Base-by-base conservation (phyloP, 2,329 filamentous ascomycete genomes). In the Botrytis sinoallii region DNA sequence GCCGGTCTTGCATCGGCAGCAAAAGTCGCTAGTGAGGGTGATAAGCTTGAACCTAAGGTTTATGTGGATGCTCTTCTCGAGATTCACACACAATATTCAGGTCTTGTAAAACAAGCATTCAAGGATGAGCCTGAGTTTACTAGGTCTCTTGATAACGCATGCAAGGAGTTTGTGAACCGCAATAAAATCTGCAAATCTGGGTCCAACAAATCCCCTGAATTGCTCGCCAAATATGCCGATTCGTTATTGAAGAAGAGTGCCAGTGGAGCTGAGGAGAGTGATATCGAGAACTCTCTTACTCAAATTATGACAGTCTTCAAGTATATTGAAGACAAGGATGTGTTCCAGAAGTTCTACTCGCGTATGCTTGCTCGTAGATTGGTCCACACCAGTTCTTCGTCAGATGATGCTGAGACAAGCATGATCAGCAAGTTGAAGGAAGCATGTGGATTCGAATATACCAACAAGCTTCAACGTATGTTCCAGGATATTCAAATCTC, bases 251-350 rank as follows among this genome's bases (percentile, higher is more conserved):
- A 96, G 83, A 98, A 97, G 86, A 95, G 93, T 77, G 93, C 92
- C 44, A 97, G 95, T 78, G 94, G 94, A 79, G 93, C 94, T 22
- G 96, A 98, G 81, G 96, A 99, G 81, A 92, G 93, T 46, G 95
- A 99, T 80, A 88, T 98, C 79, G 96, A 99, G 84, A 91, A 92
- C 77, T 92, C 94, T 46, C 86, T 98, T 44, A 90, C 90, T 32
- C 93, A 98, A 82, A 96, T 99, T 79, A 99, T 99, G 96, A 98
- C 95, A 1, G 94, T 99, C 72, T 99, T 99, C 89, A 98, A 98
- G 85, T 99, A 99, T 84, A 98, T 99, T 76, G 96, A 99, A 82
- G 97, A 99, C 84, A 99, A 99, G 87, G 96, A 99, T 81, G 97
- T 99, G 8, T 99, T 99, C 88, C 96, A 98, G 83, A 99, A 98